These are phyloP conservation scores for Bacidia rubella DNA, from an alignment of 495 filamentous ascomycete species.

Conservation along the genomic window DNA sequence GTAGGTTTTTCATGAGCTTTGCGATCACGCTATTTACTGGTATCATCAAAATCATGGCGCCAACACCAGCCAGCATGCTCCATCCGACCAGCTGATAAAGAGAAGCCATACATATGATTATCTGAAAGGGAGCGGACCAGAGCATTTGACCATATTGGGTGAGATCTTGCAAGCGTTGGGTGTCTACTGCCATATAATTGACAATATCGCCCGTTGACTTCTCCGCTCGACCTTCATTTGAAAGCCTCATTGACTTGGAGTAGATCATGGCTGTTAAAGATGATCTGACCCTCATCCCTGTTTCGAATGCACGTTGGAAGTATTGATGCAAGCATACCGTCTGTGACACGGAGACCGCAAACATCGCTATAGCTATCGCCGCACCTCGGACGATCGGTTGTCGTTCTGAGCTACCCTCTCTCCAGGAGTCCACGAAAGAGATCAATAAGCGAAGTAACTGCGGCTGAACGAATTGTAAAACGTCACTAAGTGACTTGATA, in stretches of 20 bases:
- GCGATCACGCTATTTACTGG: conserved; percentile 92
- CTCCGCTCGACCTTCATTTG: conserved; percentile 78
- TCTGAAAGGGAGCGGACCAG: conserved; percentile 96
- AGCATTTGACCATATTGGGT: conserved; percentile 90
- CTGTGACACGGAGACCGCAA: conserved; percentile 70
- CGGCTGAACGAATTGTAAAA: conserved; percentile 77
- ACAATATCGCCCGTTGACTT: conserved; percentile 98
- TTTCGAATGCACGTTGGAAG: conserved; percentile 88
- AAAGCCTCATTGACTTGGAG: conserved; percentile 74
- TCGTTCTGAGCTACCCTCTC: conserved; percentile 35
- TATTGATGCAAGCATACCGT: conserved; percentile 82
- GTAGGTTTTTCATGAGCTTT: conserved; percentile 80
- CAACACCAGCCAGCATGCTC: conserved; percentile 95
- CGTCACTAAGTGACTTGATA: conserved; percentile 77
- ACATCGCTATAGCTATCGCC: conserved; percentile 87
- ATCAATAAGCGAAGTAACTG: conserved; percentile 82
- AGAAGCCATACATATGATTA: conserved; percentile 84
- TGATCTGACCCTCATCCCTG: conserved; percentile 91
- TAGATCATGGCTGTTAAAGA: conserved; percentile 84
- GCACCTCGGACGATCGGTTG: conserved; percentile 73
- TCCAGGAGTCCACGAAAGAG: conserved; percentile 72
- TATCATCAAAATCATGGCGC: conserved; percentile 94
- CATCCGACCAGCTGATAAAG: conserved; percentile 85
- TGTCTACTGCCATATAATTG: conserved; percentile 97
- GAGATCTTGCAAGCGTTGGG: conserved; percentile 84